phyloP scores from a whole-genome alignment of 495 filamentous ascomycete genomes.

The Amorphotheca resinae region DNA sequence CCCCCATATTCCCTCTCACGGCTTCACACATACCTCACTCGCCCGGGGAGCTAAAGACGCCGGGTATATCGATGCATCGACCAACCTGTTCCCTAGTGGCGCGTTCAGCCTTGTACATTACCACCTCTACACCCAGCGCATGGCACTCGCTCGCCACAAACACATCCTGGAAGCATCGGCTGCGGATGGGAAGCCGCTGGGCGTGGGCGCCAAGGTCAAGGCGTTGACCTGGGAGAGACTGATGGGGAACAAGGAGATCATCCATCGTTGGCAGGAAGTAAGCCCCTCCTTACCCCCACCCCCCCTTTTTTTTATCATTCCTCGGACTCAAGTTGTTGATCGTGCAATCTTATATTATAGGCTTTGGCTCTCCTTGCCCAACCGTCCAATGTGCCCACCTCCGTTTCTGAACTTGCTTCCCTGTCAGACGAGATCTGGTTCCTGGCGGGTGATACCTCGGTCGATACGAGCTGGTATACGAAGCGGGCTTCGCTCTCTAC shows the following conservation, averaged over 20 bases:
- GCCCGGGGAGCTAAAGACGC: constrained; percentile 66
- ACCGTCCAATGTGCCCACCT: constrained; percentile 59
- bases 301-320: constrained; percentile 3
- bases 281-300: constrained; percentile 17
- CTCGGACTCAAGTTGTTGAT: background rate
- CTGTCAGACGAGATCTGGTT: constrained; percentile 82
- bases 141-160: constrained; percentile 25
- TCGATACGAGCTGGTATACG: constrained; percentile 85
- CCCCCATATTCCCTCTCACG: constrained; percentile 64
- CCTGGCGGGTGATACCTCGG: constrained; percentile 66
- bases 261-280: constrained; percentile 76
- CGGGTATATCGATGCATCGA: constrained; percentile 75
- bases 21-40: constrained; percentile 64
- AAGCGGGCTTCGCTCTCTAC: constrained; percentile 65
- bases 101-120: constrained; percentile 74
- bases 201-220: constrained; percentile 39
- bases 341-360: constrained; percentile 33
- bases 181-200: constrained; percentile 18
- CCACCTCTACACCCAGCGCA: constrained; percentile 56
- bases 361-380: constrained; percentile 84
- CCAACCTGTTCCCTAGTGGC: constrained; percentile 67
- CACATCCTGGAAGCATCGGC: constrained; percentile 17
- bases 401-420: constrained; percentile 62
- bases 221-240: constrained; percentile 58
- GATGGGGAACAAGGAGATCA: constrained; percentile 54